phyloP scores from a whole-genome alignment of 805 yeast species.

The Priceomyces castillae region DNA sequence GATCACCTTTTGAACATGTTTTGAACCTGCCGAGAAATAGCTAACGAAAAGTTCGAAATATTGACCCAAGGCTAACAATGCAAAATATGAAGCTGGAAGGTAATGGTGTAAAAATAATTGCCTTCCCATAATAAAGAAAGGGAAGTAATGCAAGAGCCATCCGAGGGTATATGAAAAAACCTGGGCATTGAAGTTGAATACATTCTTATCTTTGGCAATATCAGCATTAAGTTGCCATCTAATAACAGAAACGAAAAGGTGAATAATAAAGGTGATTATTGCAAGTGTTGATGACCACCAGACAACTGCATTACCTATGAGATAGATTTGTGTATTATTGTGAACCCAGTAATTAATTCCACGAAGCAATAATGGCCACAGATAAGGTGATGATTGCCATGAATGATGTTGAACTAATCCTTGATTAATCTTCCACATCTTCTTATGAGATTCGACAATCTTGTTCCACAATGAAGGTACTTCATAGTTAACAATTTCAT shows the following conservation, averaged over 20 bases:
- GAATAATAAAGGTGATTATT: conserved; percentile 49
- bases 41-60: conserved; percentile 50
- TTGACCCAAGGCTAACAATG: conserved; percentile 73
- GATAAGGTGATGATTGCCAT: conserved; percentile 67
- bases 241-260: conserved; percentile 45
- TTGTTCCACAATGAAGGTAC: conserved; percentile 55
- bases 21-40: conserved; percentile 37
- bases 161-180: conserved; percentile 62
- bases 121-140: conserved; percentile 86
- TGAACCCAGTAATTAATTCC: conserved; percentile 82
- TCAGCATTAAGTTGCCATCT: conserved; percentile 59
- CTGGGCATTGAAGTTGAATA: conserved; percentile 64
- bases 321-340: conserved; percentile 59
- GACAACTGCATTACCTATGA: conserved; percentile 73
- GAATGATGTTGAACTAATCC: conserved; percentile 67
- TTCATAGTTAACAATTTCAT: conserved; percentile 45
- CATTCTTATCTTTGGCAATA: conserved; percentile 48
- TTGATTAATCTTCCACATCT: conserved; percentile 76
- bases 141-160: conserved; percentile 68
- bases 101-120: conserved; percentile 93
- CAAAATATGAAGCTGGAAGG: conserved; percentile 89
- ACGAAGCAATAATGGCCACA: conserved; percentile 73
- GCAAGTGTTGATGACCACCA: conserved; percentile 71
- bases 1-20: conserved; percentile 43
- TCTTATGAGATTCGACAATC: conserved; percentile 60